Conservation (phyloP, 1,284 basidiomycete species). For the Trichosporon asahii region DNA sequence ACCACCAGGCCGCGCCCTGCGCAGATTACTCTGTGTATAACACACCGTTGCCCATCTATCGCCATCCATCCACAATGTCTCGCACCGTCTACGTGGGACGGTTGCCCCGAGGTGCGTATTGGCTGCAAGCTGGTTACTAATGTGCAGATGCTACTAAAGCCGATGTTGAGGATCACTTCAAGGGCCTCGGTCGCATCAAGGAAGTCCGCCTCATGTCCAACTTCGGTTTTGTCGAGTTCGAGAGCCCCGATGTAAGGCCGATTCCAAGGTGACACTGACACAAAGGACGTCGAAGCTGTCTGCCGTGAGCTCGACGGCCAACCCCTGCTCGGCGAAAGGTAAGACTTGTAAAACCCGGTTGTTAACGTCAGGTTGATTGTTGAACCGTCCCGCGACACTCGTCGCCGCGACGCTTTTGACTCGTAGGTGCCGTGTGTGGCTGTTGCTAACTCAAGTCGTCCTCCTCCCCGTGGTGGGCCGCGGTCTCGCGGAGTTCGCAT, state of each 20-base stretch:
- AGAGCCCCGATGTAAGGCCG: slow-evolving; percentile 65
- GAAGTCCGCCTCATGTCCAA: slow-evolving; percentile 93
- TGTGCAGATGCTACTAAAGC: slow-evolving; percentile 30
- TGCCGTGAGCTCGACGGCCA: slow-evolving; percentile 80
- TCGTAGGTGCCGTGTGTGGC: slow-evolving; percentile 52
- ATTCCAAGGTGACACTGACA: slow-evolving; percentile 42
- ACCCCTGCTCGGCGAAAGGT: slow-evolving; percentile 81
- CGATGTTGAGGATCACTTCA: slow-evolving; percentile 62
- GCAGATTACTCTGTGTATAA: slow-evolving; percentile 3
- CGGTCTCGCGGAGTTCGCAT: slow-evolving; percentile 66
- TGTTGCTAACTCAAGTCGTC: slow-evolving; percentile 18
- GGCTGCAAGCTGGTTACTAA: background rate
- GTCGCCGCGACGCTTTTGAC: slow-evolving; percentile 72
- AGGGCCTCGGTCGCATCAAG: slow-evolving; percentile 75
- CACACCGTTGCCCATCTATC: background rate
- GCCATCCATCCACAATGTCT: slow-evolving; percentile 16
- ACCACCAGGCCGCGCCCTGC: background rate
- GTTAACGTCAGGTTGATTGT: slow-evolving; percentile 68
- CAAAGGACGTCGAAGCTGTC: slow-evolving; percentile 82
- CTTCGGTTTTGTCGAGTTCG: slow-evolving; percentile 93
- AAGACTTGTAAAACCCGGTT: slow-evolving; percentile 19
- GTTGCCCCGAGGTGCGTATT: slow-evolving; percentile 40
- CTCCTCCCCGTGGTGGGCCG: slow-evolving; percentile 34
- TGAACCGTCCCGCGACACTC: slow-evolving; percentile 83
- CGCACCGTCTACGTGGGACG: slow-evolving; percentile 45